A percentile compares a stretch with the other conserved stretches of the same genome.
Evolutionary conservation across 2,329 filamentous ascomycete genomes (phyloP).

Genomic region (Fusarium secorum): DNA sequence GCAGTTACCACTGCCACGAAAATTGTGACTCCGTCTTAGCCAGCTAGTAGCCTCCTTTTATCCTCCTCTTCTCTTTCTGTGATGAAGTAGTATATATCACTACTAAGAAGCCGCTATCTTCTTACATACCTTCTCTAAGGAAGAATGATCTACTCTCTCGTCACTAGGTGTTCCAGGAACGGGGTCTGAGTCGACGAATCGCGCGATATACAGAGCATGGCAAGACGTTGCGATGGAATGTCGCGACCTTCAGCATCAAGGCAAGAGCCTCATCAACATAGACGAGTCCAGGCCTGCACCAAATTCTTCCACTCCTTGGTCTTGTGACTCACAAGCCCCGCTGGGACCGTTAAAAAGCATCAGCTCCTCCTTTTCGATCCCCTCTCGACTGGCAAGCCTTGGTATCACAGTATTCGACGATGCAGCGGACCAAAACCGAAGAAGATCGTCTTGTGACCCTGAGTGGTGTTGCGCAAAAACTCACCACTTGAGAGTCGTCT

Average conservation of each 20-base stretch:
- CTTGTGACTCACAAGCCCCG: background rate
- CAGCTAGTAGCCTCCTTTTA: background rate
- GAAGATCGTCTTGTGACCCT: background rate
- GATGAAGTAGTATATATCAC: no score
- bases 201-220: background rate
- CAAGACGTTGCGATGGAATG: background rate
- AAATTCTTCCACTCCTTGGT: background rate
- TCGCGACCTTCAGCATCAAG: background rate
- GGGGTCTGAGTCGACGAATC: background rate
- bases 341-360: background rate
- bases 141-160: background rate
- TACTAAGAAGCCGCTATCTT: accelerated
- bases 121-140: background rate
- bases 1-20: accelerated
- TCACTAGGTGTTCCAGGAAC: background rate
- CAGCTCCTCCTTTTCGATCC: accelerated
- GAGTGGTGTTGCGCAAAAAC: background rate
- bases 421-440: background rate
- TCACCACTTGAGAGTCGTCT: accelerated
- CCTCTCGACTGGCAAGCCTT: background rate
- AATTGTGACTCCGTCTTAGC: background rate
- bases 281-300: background rate
- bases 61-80: accelerated
- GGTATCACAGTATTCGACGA: background rate
- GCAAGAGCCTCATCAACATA: background rate